A percentile compares a stretch with the other conserved stretches of the same genome.
These are phyloP conservation scores for Paramecium tetraurelia DNA, from an alignment of 73 alveolate genomes.

Conservation along the genomic window DNA sequence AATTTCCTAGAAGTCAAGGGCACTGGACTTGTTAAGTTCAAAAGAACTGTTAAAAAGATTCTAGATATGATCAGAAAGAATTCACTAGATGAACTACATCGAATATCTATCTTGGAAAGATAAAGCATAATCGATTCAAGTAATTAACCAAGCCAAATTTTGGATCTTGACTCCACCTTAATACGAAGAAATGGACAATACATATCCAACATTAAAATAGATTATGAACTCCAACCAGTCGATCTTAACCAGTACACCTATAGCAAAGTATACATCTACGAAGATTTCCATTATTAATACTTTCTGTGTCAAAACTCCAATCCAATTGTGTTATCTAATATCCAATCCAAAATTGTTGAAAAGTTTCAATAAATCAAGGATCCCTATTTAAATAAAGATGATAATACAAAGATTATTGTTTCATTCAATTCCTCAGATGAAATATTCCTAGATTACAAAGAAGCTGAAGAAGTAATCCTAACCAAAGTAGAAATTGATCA, in stretches of 20 bases:
- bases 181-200: not conserved
- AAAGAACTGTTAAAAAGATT: not conserved
- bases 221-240: not conserved
- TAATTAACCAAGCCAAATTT: not conserved
- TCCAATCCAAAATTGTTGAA: not conserved
- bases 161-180: not conserved
- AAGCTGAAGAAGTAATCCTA: not conserved
- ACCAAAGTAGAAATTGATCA: not conserved
- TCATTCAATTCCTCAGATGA: not conserved
- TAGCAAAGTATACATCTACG: not conserved
- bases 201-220: not conserved
- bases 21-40: not conserved
- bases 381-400: constrained; percentile 25
- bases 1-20: not conserved
- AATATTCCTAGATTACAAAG: not conserved
- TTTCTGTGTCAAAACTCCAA: not conserved
- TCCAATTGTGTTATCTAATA: not conserved
- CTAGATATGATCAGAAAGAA: not conserved
- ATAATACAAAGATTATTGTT: not conserved
- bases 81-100: not conserved
- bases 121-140: not conserved
- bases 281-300: constrained; percentile 10
- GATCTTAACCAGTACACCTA: not conserved
- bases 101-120: not conserved
- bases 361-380: not conserved